A percentile compares a stretch with the other conserved stretches of the same genome.
These are phyloP conservation scores for Galerina sulciceps DNA, from an alignment of 768 basidiomycete genomes.

Conservation along the genomic window DNA sequence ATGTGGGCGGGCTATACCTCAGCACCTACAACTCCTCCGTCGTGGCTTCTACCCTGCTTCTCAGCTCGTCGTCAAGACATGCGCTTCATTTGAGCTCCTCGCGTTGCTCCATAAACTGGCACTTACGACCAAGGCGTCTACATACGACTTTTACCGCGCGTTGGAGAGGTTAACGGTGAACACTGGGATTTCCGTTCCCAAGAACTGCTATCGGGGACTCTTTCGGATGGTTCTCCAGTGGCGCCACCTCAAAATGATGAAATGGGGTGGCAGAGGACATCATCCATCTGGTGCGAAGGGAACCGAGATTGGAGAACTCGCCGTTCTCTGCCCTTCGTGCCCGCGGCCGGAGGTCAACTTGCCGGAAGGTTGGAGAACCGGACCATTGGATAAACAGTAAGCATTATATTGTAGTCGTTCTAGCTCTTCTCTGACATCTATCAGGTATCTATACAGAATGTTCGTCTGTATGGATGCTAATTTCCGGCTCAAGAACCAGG, in stretches of 20 bases:
- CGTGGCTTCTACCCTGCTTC: conserved; percentile 22
- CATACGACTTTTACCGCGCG: background rate
- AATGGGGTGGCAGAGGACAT: conserved; percentile 2
- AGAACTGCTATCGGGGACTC: conserved; percentile 2
- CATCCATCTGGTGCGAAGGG: background rate
- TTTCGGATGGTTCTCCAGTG: conserved; percentile 1
- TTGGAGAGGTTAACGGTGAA: conserved; percentile 3
- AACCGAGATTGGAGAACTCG: background rate
- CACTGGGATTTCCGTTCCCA: background rate
- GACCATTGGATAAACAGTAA: background rate
- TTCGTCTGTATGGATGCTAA: background rate
- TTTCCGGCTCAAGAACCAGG: conserved; percentile 1
- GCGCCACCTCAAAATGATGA: conserved; percentile 4
- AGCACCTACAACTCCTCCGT: conserved; percentile 9
- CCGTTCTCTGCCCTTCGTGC: conserved; percentile 1
- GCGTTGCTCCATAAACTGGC: conserved; percentile 19
- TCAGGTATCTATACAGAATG: background rate
- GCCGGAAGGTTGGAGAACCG: background rate
- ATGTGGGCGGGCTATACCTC: conserved; percentile 15
- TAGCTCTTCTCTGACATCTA: background rate
- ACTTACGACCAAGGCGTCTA: conserved; percentile 23
- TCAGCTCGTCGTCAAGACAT: conserved; percentile 18
- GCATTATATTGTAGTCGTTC: background rate
- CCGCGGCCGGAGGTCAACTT: background rate
- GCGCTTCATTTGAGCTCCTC: conserved; percentile 20